These are phyloP conservation scores for Epichloe bromicola DNA, from an alignment of 2,329 filamentous ascomycete genomes.

Conservation along the genomic window DNA sequence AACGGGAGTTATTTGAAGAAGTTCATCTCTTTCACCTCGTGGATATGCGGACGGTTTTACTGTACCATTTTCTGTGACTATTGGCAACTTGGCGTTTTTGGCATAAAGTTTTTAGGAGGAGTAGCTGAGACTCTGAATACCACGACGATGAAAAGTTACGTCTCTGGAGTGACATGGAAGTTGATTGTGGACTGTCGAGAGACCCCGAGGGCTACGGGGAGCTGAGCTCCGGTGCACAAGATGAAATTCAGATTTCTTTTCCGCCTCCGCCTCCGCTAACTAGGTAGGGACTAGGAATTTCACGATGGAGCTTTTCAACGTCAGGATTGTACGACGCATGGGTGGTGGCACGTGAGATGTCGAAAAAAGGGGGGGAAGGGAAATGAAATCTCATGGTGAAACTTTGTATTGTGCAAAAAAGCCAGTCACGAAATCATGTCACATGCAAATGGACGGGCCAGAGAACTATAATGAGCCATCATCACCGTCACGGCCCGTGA, in stretches of 20 bases:
- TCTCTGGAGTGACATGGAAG: too few relatives aligned
- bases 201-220: neutral
- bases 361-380: rapidly evolving
- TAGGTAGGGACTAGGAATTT: too few relatives aligned
- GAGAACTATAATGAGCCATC: neutral
- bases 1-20: constrained; percentile 1
- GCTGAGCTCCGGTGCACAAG: too few relatives aligned
- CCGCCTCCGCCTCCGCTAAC: too few relatives aligned
- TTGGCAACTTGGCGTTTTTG: constrained; percentile 13
- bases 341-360: too few relatives aligned
- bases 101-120: constrained; percentile 8
- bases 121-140: constrained; percentile 2
- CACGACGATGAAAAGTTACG: neutral
- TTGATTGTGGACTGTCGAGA: too few relatives aligned
- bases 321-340: too few relatives aligned
- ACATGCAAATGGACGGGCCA: constrained; percentile 4
- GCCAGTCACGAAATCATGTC: neutral
- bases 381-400: too few relatives aligned
- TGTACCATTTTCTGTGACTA: constrained; percentile 11
- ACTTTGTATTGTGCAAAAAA: neutral
- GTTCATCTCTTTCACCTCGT: constrained; percentile 1
- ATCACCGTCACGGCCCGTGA: neutral
- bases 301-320: too few relatives aligned
- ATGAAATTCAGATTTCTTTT: too few relatives aligned
- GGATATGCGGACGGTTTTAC: constrained; percentile 10